A percentile compares a stretch with the other conserved stretches of the same genome.
Evolutionary conservation across 257 asterid genomes (phyloP).

Genomic region (Solanum clarkiae): DNA sequence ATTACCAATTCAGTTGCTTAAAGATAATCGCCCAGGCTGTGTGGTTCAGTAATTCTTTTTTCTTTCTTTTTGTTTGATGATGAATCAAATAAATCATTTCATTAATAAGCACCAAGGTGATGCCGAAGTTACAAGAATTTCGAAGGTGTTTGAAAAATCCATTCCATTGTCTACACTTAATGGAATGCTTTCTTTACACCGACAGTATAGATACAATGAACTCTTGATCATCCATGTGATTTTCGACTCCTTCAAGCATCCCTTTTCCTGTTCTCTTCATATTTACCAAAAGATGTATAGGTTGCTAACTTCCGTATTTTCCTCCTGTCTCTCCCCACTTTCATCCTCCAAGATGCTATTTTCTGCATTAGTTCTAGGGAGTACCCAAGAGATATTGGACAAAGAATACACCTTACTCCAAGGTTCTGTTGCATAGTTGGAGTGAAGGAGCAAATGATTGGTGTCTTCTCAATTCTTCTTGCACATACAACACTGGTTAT

Average conservation of each 20-base stretch:
- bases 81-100: neutral
- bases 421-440: slow-evolving; percentile 1
- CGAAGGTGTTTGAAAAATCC: neutral
- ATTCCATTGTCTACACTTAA: neutral
- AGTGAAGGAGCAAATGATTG: slow-evolving; percentile 3
- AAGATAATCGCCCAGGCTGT: neutral
- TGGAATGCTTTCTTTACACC: slow-evolving; percentile 2
- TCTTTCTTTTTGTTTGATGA: neutral
- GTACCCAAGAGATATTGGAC: neutral
- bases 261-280: neutral
- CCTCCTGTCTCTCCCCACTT: neutral
- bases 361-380: neutral
- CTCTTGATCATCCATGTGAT: neutral
- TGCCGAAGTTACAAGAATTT: neutral
- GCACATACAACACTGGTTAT: neutral
- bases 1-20: neutral
- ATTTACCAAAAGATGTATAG: neutral
- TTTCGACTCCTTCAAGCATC: neutral
- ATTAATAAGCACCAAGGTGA: neutral
- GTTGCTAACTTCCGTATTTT: neutral
- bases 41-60: neutral
- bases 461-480: neutral
- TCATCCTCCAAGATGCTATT: neutral
- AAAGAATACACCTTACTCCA: neutral
- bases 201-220: neutral